These are phyloP conservation scores for Odontarrhena argentea DNA, from an alignment of 345 rosid genomes.

Conservation along the genomic window DNA sequence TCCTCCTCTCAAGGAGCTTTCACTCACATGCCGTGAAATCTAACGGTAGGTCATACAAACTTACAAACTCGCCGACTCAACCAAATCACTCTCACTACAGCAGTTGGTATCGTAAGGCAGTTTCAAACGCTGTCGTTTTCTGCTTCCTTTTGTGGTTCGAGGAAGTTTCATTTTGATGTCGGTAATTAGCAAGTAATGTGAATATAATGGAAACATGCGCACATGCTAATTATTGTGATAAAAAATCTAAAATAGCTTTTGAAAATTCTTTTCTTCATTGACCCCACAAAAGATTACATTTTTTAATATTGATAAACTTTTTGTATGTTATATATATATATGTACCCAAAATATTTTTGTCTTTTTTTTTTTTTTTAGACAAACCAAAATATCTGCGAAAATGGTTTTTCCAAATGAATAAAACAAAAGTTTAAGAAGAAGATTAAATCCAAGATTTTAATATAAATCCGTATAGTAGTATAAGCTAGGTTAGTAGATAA, in stretches of 20 bases:
- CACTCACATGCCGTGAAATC: slow-evolving; percentile 19
- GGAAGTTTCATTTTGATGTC: slow-evolving; percentile 33
- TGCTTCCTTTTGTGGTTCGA: slow-evolving; percentile 12
- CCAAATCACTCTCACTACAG: slow-evolving; percentile 5
- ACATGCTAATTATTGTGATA: slow-evolving; percentile 1
- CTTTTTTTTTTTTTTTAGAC: neutral
- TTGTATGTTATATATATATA: neutral
- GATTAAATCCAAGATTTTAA: neutral
- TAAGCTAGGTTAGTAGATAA: neutral
- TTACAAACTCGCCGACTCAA: neutral
- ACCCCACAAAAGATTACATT: neutral
- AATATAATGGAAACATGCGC: neutral
- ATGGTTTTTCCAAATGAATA: neutral
- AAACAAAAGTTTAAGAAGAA: neutral
- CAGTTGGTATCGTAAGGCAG: slow-evolving; percentile 17
- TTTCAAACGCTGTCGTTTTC: slow-evolving; percentile 11
- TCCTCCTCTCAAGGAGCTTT: neutral
- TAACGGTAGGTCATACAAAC: slow-evolving; percentile 18
- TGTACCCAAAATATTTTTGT: neutral
- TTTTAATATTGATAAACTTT: neutral
- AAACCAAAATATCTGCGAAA: no score
- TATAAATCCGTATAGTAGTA: neutral
- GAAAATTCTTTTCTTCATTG: slow-evolving; percentile 17
- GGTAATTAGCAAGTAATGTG: slow-evolving; percentile 29
- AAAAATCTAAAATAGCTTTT: slow-evolving; percentile 21